Conservation (phyloP, 805 yeast species). For the Candida anglica region DNA sequence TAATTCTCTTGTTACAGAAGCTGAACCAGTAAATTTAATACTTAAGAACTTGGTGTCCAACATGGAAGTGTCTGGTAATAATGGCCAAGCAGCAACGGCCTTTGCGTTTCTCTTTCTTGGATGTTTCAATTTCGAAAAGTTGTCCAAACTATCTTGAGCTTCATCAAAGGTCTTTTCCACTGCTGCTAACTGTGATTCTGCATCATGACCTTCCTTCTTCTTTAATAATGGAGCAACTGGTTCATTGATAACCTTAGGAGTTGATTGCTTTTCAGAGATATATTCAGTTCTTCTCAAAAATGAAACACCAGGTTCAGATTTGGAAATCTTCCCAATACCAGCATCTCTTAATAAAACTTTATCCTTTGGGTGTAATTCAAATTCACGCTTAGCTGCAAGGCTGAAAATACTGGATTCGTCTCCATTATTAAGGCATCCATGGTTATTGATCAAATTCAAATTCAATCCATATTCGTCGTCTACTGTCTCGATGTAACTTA, state of each 20-base stretch:
- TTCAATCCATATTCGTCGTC: constrained; percentile 72
- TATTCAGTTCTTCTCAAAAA: constrained; percentile 94
- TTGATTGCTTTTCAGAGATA: constrained; percentile 52
- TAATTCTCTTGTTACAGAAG: constrained; percentile 42
- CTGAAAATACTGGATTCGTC: constrained; percentile 43
- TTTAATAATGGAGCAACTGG: constrained; percentile 19
- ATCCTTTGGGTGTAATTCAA: constrained; percentile 73
- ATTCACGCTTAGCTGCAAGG: constrained; percentile 15
- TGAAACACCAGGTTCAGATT: constrained; percentile 54
- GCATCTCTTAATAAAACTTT: constrained; percentile 77
- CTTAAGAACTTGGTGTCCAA: constrained; percentile 73
- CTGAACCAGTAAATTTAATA: constrained; percentile 59
- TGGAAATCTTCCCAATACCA: constrained; percentile 41
- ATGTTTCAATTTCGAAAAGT: constrained; percentile 54
- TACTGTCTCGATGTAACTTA: constrained; percentile 51
- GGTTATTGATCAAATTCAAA: constrained; percentile 63
- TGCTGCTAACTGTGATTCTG: constrained; percentile 58
- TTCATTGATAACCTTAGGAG: constrained; percentile 13
- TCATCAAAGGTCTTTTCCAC: constrained; percentile 78
- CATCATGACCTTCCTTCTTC: constrained; percentile 39
- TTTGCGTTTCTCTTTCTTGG: constrained; percentile 71
- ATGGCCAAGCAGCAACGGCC: constrained; percentile 75
- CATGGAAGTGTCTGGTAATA: constrained; percentile 88
- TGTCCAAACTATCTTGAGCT: constrained; percentile 44
- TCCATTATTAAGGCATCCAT: constrained; percentile 63